These are phyloP conservation scores for Toxicodendron radicans DNA, from an alignment of 345 rosid genomes.

Conservation along the genomic window DNA sequence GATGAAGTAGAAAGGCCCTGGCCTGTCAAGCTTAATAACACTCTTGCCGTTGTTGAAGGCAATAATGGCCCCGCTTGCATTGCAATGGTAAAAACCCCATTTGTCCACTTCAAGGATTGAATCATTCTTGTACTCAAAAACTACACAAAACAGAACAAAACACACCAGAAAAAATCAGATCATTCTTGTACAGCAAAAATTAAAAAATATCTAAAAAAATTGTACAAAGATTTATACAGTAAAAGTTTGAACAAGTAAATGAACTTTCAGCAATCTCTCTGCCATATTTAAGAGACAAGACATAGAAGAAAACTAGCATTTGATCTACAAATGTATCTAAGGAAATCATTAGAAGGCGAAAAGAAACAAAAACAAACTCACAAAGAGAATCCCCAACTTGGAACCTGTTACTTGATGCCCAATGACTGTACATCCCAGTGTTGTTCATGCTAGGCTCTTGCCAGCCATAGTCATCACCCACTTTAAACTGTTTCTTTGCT, in stretches of 20 bases:
- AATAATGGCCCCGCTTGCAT: constrained; percentile 37
- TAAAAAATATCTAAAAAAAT: no score
- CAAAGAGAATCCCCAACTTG: constrained; percentile 69
- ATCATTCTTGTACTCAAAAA: constrained; percentile 67
- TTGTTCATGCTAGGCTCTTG: constrained; percentile 46
- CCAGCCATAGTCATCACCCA: constrained; percentile 71
- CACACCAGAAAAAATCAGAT: neutral
- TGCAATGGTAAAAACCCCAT: constrained; percentile 77
- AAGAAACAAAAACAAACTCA: constrained; percentile 24
- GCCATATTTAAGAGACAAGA: no score
- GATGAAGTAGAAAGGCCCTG: constrained; percentile 83
- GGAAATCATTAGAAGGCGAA: no score
- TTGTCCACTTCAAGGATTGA: constrained; percentile 77
- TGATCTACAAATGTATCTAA: no score
- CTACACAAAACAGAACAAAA: constrained; percentile 22
- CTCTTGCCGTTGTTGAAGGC: constrained; percentile 65
- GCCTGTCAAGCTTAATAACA: constrained; percentile 50
- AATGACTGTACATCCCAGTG: constrained; percentile 45
- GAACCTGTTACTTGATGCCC: constrained; percentile 69
- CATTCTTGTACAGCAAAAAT: no score
- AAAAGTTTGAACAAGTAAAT: no score
- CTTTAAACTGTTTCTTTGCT: constrained; percentile 50
- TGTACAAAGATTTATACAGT: no score
- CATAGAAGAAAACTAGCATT: no score
- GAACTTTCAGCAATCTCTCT: no score